A percentile compares a stretch with the other conserved stretches of the same genome.
Conservation (phyloP, 129 eudicot species). For the Solidago caesia region DNA sequence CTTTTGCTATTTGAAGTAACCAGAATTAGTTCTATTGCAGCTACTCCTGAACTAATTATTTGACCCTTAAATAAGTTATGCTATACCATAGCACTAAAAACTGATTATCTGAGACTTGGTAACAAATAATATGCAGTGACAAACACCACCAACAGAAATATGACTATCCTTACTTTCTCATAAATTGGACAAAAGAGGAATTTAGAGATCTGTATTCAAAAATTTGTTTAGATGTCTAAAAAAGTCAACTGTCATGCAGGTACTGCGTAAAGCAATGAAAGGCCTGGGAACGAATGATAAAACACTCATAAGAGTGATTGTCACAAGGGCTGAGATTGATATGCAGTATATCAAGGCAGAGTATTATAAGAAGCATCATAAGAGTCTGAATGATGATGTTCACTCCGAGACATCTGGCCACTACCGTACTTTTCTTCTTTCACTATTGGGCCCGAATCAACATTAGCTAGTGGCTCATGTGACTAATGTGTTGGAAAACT, state of each 20-base stretch:
- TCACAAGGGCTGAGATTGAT: conserved; percentile 79
- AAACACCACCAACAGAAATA: neutral
- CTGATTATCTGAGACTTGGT: neutral
- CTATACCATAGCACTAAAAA: neutral
- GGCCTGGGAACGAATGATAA: conserved; percentile 84
- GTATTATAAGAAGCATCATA: conserved; percentile 68
- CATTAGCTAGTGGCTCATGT: conserved; percentile 17
- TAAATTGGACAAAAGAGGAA: neutral
- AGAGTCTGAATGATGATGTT: conserved; percentile 67
- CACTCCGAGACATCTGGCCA: conserved; percentile 82
- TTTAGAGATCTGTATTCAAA: neutral
- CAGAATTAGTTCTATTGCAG: neutral
- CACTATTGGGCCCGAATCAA: conserved; percentile 65
- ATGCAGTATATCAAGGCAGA: conserved; percentile 86
- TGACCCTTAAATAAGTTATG: neutral
- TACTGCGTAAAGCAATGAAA: conserved; percentile 77
- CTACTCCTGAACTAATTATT: neutral
- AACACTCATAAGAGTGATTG: conserved; percentile 65
- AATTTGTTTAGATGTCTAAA: neutral
- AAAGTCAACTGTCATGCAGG: conserved; percentile 33
- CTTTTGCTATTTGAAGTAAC: neutral
- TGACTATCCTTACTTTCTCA: too few species aligned
- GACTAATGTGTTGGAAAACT: neutral
- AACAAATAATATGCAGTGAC: neutral
- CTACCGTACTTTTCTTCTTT: conserved; percentile 65